Evolutionary conservation across 1,284 basidiomycete genomes (phyloP).

Genomic region (Ceratobasidium papillatum): DNA sequence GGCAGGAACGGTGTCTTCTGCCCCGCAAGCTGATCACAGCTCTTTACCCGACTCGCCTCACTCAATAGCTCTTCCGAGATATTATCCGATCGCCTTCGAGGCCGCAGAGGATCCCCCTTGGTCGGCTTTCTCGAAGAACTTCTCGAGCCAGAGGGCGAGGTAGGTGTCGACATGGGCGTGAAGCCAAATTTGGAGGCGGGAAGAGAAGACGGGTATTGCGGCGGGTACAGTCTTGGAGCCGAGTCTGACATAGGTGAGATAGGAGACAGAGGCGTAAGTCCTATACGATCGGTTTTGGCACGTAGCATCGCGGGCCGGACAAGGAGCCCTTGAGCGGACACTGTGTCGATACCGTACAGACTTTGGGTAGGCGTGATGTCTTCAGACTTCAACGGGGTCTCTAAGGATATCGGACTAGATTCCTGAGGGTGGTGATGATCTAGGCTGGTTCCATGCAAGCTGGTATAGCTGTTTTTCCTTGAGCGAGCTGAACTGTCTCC

Average conservation of each 20-base stretch:
- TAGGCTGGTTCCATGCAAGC: neutral
- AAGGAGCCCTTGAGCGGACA: conserved; percentile 29
- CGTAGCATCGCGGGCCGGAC: conserved; percentile 36
- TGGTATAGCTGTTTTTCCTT: conserved; percentile 23
- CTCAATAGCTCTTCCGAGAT: conserved; percentile 8
- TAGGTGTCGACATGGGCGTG: conserved; percentile 15
- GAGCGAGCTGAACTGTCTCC: conserved; percentile 11
- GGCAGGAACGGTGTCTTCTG: conserved; percentile 19
- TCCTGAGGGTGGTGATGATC: neutral
- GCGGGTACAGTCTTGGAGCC: conserved; percentile 28
- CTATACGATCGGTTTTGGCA: conserved; percentile 22
- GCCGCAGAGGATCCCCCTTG: conserved; percentile 1
- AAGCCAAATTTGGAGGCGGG: conserved; percentile 28
- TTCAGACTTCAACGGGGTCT: neutral
- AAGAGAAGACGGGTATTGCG: conserved; percentile 25
- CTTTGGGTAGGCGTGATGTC: conserved; percentile 31
- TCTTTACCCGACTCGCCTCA: conserved; percentile 25
- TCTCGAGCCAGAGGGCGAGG: conserved; percentile 7
- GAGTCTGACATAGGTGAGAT: conserved; percentile 14
- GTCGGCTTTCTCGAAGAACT: conserved; percentile 3
- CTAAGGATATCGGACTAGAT: neutral
- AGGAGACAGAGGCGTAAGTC: conserved; percentile 1
- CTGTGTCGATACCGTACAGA: conserved; percentile 24
- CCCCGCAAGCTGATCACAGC: conserved; percentile 15
- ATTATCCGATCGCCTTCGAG: conserved; percentile 21